Evolutionary conservation across 352 stramenopile genomes (phyloP), one percentile per base, ranked within the genome.

Genomic region (Pythium dissotocum): DNA sequence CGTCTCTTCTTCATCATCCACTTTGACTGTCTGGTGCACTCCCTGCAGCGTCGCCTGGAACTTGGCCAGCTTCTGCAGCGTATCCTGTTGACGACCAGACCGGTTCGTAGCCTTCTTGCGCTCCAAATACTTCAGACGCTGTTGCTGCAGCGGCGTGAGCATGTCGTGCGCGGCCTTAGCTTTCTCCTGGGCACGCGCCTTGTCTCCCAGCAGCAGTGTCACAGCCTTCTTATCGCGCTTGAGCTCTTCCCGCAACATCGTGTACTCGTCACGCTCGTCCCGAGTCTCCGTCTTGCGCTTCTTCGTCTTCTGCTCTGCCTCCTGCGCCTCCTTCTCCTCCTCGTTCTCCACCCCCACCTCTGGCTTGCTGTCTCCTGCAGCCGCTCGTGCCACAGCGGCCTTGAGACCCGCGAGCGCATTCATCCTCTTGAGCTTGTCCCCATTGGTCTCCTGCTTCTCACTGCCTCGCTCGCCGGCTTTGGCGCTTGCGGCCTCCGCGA

Each of bases 91-190:
- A 32, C 87, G 76, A 2, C 73, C 67, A 3, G 73, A 83, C 8
- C 83, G 80, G 16, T 67, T 89, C 5, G 52, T 79, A 6, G 75
- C 65, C 46, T 90, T 89, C 58, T 91, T 93, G 28, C 78, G 67
- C 65, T 86, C 76, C 36, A 91, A 52, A 51, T 85, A 91, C 69
- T 92, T 92, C 63, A 83, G 76, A 4, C 87, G 82, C 46, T 90
- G 82, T 51, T 91, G 81, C 58, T 94, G 86, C 42, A 93, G 65
- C 10, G 86, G 86, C 24, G 84, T 92, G 16, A 94, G 67, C 78
- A 93, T 89, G 38, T 94, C 80, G 51, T 89, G 75, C 30, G 77
- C 81, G 2, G 83, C 78, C 32, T 83, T 78, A 4, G 78, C 80
- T 12, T 77, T 71, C 6, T 93, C 79, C 53, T 80, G 73, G 30